Base-by-base conservation (phyloP, 768 basidiomycete genomes). In the Podaxis carcinomalis region DNA sequence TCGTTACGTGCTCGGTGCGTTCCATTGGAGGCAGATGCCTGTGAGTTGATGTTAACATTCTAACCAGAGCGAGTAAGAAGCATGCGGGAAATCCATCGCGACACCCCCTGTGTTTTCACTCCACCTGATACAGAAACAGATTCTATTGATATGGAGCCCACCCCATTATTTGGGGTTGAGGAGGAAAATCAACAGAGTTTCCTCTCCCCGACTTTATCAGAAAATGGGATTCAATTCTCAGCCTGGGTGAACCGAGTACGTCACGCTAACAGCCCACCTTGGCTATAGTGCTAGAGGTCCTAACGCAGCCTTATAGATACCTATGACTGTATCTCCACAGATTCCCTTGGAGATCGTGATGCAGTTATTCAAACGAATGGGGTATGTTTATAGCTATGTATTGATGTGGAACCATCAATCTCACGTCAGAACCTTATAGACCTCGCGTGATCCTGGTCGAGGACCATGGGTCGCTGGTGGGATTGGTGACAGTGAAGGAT, bases 351-450 rank as follows among this genome's bases (percentile, higher is more conserved):
- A 99, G 72, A 94, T 98, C 57, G 93, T 95, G 6, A 93, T 97
- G 90, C 94, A 99, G 69, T 76, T 99, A 27, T 99, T 98, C 80
- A 93, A 96, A 70, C 84, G 93, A 50, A 92, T 99, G 90, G 97
- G 97, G 97, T 97, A 68, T 66, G 93, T 80, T 19, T 19, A 42
- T 51, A 14, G 13, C 37, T 59, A 32, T 19, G 10, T 52, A 28
- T 52, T 65, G 47, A 46, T 53, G 19, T 36, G 42, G 42, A 64
- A 56, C 32, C 19, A 56, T 9, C 56, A 52, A 35, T 32, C 36
- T 62, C 46, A 46, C 53, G 32, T 59, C 42, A 23, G 56, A 62
- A 21, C 62, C 50, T 50, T 58, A 46, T 60, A 98, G 96, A 6
- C 97, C 97, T 0, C 90, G 95, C 27, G 92, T 96, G n/a, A 96